phyloP scores from a whole-genome alignment of 495 filamentous ascomycete species.

The Hypoxylon lienhwacheense region DNA sequence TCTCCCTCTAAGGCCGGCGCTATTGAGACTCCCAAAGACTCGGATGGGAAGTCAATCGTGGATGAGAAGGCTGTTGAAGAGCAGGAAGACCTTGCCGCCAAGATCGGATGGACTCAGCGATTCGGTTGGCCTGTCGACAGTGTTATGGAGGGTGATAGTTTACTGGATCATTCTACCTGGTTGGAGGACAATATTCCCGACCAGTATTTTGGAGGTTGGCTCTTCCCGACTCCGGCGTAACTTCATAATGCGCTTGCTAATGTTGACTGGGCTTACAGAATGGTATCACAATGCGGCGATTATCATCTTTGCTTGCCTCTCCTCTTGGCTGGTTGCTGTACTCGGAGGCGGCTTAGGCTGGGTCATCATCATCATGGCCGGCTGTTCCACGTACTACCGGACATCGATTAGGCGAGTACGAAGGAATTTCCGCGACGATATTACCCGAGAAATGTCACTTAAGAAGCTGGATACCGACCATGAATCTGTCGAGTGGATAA shows the following conservation, averaged over 20 bases:
- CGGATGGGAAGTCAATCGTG: constrained; percentile 49
- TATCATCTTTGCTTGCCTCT: constrained; percentile 88
- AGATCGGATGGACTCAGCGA: constrained; percentile 85
- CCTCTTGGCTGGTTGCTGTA: constrained; percentile 86
- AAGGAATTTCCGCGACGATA: constrained; percentile 93
- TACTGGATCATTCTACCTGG: constrained; percentile 85
- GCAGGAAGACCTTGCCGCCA: constrained; percentile 61
- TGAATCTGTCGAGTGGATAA: constrained; percentile 98
- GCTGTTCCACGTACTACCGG: constrained; percentile 92
- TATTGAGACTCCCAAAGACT: constrained; percentile 44
- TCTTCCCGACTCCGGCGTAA: constrained; percentile 16
- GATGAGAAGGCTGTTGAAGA: constrained; percentile 57
- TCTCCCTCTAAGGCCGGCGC: constrained; percentile 70
- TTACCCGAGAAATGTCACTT: constrained; percentile 90
- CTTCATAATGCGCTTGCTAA: constrained; percentile 11
- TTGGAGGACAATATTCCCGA: constrained; percentile 85
- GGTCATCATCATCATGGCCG: constrained; percentile 90
- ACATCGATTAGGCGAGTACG: constrained; percentile 92
- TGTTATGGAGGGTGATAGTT: constrained; percentile 58
- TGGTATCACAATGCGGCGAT: constrained; percentile 97
- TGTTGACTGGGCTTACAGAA: constrained; percentile 56
- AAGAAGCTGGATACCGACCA: constrained; percentile 86
- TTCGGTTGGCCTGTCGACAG: constrained; percentile 65
- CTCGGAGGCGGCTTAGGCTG: constrained; percentile 90
- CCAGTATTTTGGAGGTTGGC: constrained; percentile 86